Conservation (phyloP, 371 early-diverging fungal genomes). For the Apophysomyces sp. region DNA sequence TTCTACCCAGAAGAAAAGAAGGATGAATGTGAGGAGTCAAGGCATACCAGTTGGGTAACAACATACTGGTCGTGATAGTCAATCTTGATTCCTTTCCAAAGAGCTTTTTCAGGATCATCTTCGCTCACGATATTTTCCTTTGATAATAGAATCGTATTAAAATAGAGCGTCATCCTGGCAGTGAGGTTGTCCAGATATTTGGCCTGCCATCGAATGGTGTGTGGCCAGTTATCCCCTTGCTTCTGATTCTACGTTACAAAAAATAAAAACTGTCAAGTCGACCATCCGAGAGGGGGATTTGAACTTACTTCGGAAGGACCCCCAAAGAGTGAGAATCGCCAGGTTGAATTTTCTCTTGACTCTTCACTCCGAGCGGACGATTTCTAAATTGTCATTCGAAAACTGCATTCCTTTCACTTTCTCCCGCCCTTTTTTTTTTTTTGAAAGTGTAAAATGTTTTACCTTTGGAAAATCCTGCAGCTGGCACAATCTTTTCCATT, state of each 20-base stretch:
- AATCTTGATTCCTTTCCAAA: conserved; percentile 58
- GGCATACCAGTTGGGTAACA: conserved; percentile 4
- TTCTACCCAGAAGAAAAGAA: conserved; percentile 28
- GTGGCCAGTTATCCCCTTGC: conserved; percentile 46
- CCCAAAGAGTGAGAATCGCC: conserved; percentile 21
- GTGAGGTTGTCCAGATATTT: conserved; percentile 55
- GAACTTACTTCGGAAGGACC: conserved; percentile 18
- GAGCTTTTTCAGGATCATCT: conserved; percentile 46
- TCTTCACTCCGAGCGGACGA: conserved; percentile 12
- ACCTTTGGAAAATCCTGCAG: conserved; percentile 56
- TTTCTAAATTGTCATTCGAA: conserved; percentile 11
- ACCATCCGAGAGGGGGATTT: not conserved
- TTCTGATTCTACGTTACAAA: conserved; percentile 14
- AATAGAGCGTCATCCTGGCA: conserved; percentile 65
- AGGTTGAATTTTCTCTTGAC: conserved; percentile 3
- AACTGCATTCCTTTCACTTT: not conserved
- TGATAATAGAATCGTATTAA: conserved; percentile 53
- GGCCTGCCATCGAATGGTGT: conserved; percentile 56
- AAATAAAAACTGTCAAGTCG: too few species aligned
- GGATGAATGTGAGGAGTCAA: conserved; percentile 1
- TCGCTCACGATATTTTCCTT: conserved; percentile 52
- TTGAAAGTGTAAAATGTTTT: conserved; percentile 6
- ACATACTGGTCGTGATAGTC: conserved; percentile 61
- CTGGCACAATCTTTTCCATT: conserved; percentile 50
- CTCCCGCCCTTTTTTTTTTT: not conserved